phyloP scores from a whole-genome alignment of 495 filamentous ascomycete species.

The Venustampulla echinocandica region DNA sequence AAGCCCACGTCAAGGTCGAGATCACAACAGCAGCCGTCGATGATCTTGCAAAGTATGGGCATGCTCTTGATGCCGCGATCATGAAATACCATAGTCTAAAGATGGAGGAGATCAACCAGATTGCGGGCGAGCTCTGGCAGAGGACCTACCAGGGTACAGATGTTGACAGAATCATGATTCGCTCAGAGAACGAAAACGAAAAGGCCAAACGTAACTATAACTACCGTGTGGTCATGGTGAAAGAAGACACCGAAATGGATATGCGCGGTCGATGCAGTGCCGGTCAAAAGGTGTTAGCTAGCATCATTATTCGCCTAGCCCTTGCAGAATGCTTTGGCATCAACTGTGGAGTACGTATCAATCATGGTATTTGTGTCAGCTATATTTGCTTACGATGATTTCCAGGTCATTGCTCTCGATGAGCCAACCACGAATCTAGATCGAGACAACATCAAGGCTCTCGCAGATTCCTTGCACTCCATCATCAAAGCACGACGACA shows the following conservation, averaged over 20 bases:
- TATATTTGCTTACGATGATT: constrained; percentile 4
- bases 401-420: constrained; percentile 78
- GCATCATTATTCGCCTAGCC: constrained; percentile 95
- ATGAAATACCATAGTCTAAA: constrained; percentile 93
- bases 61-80: constrained; percentile 85
- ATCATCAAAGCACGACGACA: constrained; percentile 78
- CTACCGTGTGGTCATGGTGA: constrained; percentile 97
- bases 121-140: constrained; percentile 92
- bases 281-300: constrained; percentile 90
- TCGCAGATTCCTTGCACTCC: constrained; percentile 74
- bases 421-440: constrained; percentile 98
- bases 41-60: constrained; percentile 71
- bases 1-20: constrained; percentile 82
- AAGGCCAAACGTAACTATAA: constrained; percentile 86
- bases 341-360: constrained; percentile 63
- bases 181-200: constrained; percentile 55
- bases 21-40: constrained; percentile 88
- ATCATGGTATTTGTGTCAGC: neutral
- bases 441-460: constrained; percentile 80
- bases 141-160: constrained; percentile 95
- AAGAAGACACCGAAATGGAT: constrained; percentile 95
- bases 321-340: constrained; percentile 94
- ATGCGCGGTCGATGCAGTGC: constrained; percentile 98
- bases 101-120: constrained; percentile 98
- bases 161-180: constrained; percentile 92